Base-by-base conservation (phyloP, 208 protist species). In the Endotrypanum monterogeii region DNA sequence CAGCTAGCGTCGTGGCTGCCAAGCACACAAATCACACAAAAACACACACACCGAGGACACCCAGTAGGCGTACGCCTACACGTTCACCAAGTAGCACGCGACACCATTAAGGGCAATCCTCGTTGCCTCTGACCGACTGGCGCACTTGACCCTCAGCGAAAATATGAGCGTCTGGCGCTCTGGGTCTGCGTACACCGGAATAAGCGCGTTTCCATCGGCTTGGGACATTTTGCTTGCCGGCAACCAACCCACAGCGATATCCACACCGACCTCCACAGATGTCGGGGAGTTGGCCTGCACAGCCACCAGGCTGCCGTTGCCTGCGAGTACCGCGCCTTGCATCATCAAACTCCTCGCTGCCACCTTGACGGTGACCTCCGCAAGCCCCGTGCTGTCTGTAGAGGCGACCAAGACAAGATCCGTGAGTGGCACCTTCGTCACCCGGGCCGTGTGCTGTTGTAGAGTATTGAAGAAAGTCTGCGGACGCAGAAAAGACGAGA, bases 381-480 rank as follows among this genome's bases (percentile, higher is more conserved):
- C 73, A 37, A 71, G 67, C 35, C 61, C 7, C 52, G 66, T 51
- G 2, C 55, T 73, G 3, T 35, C 78, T 30, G 87, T 57, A 1
- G 82, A 48, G 9, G 89, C 88, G 3, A 90, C 79, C 7, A 98
- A 87, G n/a, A 78, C 74, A 23, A 98, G 82, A 61, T 96, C 90
- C 11, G 94, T 95, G 46, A 98, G 86, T n/a, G 92, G 67, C 12
- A 68, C 51, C 67, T 83, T 78, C 56, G 78, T 82, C 20, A 82
- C 76, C 37, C 94, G 89, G 18, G 97, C 96, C 14, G 96, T 98
- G 86, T 98, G 84, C 87, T 98, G 95, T 4, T 97, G 94, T 44
- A 99, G 81, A 6, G 98, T 96, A 78, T 98, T 98, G 68, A 99
- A 89, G 81, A 99, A 99, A 56, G 96, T 97, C 51, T 91, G 73